Evolutionary conservation across 1,139 yeast genomes (phyloP), one percentile per base, ranked within the genome.

Genomic region (Pichia sp.): DNA sequence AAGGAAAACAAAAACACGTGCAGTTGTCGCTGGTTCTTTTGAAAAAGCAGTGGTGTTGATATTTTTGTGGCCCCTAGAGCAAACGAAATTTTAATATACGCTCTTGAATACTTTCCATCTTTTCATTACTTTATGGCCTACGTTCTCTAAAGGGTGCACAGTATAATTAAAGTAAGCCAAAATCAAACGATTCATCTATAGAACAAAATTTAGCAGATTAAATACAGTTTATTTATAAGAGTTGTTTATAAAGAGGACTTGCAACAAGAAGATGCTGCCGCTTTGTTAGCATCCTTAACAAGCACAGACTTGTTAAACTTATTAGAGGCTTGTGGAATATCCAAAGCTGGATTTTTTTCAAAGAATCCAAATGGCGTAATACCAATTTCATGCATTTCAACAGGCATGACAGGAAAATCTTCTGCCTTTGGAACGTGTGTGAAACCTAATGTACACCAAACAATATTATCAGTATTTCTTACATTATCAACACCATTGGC

Each of bases 401-500:
- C 84, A 34, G 95, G 93, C 95, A 85, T 85, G 47, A 85, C 93
- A 41, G 95, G 95, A 83, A 84, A 85, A 63, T 85, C 95, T 67
- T 85, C 95, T 28, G 82, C 82, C 57, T 89, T 75, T 53, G 94
- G 94, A 56, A 84, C 77, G 61, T 85, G 95, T 21, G 95, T 85
- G 67, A 85, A 74, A 24, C 89, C 93, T 60, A 85, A 64, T 38
- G 95, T 84, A 53, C 88, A 86, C 94, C 94, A 85, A 43, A 85
- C 79, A 43, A 85, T 93, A 50, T 80, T 62, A 54, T 85, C 93
- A 18, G 81, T 82, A 61, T 85, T 75, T 71, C 94, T 81, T 38
- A 85, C 91, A 31, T 67, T 59, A 47, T 84, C 94, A 42, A 67
- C 66, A 52, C 86, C 79, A 51, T 53, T 51, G 38, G 77, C 78